phyloP scores from a whole-genome alignment of 2,329 filamentous ascomycete species.

The Colletotrichum godetiae region DNA sequence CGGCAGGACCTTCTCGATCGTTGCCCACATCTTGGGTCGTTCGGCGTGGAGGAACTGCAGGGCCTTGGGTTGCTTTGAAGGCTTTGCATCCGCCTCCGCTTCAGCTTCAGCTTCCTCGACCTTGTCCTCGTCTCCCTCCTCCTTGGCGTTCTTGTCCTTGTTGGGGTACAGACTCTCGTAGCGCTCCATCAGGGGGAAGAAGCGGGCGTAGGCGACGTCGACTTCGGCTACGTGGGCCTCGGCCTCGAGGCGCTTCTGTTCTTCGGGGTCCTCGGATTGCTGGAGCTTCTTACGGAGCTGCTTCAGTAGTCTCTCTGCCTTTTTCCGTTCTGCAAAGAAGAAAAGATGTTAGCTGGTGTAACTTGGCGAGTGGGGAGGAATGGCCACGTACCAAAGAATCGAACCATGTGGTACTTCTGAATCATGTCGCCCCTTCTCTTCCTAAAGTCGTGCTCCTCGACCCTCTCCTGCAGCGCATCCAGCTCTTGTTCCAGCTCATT shows the following conservation, averaged over 20 bases:
- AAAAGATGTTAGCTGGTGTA: not conserved
- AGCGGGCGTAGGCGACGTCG: constrained; percentile 80
- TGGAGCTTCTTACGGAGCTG: constrained; percentile 70
- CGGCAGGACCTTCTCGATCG: constrained; percentile 73
- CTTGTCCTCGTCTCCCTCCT: constrained; percentile 41
- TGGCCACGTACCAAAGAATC: constrained; percentile 77
- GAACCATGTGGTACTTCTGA: constrained; percentile 82
- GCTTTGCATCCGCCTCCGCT: constrained; percentile 47
- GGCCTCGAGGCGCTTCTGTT: constrained; percentile 61
- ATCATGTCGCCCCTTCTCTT: constrained; percentile 78
- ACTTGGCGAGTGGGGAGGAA: not conserved
- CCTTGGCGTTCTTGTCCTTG: constrained; percentile 45
- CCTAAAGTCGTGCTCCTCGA: constrained; percentile 68
- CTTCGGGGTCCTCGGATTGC: constrained; percentile 60
- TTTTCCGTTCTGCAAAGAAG: constrained; percentile 71
- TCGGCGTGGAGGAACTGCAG: constrained; percentile 53
- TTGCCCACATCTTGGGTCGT: constrained; percentile 73
- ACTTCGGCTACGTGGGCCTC: constrained; percentile 77
- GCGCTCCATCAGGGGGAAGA: constrained; percentile 76
- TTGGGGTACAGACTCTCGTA: constrained; percentile 74
- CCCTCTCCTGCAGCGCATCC: constrained; percentile 72
- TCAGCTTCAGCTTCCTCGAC: constrained; percentile 48
- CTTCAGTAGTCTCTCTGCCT: constrained; percentile 75
- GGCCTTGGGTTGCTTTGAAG: constrained; percentile 53
- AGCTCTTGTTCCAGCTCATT: constrained; percentile 80